phyloP scores from a whole-genome alignment of 2,329 filamentous ascomycete genomes.

The Pseudocercospora cruenta region DNA sequence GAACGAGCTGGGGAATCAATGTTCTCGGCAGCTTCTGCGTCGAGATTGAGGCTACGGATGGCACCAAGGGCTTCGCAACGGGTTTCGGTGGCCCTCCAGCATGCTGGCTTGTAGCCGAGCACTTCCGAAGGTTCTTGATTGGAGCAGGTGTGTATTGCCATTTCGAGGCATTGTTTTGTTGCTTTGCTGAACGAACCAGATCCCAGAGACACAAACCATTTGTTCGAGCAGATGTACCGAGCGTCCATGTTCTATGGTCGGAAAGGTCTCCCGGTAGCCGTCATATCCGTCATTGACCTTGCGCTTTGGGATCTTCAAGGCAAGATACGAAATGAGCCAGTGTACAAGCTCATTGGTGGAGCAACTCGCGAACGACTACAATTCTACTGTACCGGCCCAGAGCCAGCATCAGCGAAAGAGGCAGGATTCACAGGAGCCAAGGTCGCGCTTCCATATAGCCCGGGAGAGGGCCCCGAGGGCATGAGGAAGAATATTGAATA shows the following conservation, averaged over 20 bases:
- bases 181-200: constrained; percentile 54
- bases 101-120: constrained; percentile 91
- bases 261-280: constrained; percentile 85
- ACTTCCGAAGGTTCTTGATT: constrained; percentile 89
- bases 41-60: constrained; percentile 85
- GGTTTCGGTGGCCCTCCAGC: constrained; percentile 92
- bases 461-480: constrained; percentile 81
- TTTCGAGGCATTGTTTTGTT: neutral
- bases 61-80: constrained; percentile 91
- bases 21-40: constrained; percentile 90
- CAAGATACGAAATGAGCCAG: constrained; percentile 88
- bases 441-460: constrained; percentile 85
- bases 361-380: constrained; percentile 80
- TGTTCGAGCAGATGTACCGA: constrained; percentile 97
- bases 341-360: constrained; percentile 92
- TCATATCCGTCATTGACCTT: constrained; percentile 92
- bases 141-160: constrained; percentile 61
- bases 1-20: constrained; percentile 95
- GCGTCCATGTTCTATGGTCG: constrained; percentile 95
- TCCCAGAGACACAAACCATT: constrained; percentile 84
- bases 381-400: constrained; percentile 94
- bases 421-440: constrained; percentile 93
- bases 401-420: constrained; percentile 75
- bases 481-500: constrained; percentile 89
- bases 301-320: constrained; percentile 91